Evolutionary conservation across 805 yeast species (phyloP).

Genomic region (Teunomyces pallodes): DNA sequence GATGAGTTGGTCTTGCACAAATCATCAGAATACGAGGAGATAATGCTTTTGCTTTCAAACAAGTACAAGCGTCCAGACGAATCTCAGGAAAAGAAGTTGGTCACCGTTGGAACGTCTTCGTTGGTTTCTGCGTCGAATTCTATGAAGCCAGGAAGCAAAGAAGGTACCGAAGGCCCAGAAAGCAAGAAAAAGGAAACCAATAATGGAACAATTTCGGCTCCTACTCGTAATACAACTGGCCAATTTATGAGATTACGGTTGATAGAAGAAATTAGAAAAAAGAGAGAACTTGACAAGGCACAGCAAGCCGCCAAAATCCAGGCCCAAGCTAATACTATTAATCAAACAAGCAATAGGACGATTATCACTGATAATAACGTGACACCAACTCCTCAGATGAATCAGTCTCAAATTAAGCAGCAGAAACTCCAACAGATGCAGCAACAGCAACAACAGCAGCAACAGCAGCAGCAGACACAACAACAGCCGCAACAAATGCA

Average conservation of each 20-base stretch:
- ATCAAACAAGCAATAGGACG: slow-evolving; percentile 36
- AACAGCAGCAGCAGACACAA: slow-evolving; percentile 17
- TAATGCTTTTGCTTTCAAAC: slow-evolving; percentile 58
- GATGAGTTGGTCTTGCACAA: slow-evolving; percentile 55
- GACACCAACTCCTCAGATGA: slow-evolving; percentile 18
- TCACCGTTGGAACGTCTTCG: slow-evolving; percentile 34
- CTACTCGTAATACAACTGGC: slow-evolving; percentile 35
- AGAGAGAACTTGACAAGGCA: slow-evolving; percentile 47
- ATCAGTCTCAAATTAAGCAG: slow-evolving; percentile 19
- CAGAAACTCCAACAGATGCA: slow-evolving; percentile 22
- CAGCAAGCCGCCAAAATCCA: slow-evolving; percentile 41
- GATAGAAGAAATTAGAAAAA: slow-evolving; percentile 79
- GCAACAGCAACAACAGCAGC: slow-evolving; percentile 22
- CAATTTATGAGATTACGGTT: slow-evolving; percentile 87
- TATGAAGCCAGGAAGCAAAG: slow-evolving; percentile 16
- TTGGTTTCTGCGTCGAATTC: slow-evolving; percentile 15
- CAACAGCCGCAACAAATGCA: slow-evolving; percentile 19
- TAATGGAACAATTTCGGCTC: slow-evolving; percentile 15
- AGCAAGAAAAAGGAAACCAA: slow-evolving; percentile 19
- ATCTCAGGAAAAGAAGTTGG: slow-evolving; percentile 35
- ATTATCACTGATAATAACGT: slow-evolving; percentile 19
- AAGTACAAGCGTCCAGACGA: slow-evolving; percentile 40
- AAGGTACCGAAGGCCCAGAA: slow-evolving; percentile 29
- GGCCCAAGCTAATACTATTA: slow-evolving; percentile 28
- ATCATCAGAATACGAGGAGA: slow-evolving; percentile 79